Evolutionary conservation across 148 eudicot genomes (phyloP).

Genomic region (Vaccinium corymbosum): DNA sequence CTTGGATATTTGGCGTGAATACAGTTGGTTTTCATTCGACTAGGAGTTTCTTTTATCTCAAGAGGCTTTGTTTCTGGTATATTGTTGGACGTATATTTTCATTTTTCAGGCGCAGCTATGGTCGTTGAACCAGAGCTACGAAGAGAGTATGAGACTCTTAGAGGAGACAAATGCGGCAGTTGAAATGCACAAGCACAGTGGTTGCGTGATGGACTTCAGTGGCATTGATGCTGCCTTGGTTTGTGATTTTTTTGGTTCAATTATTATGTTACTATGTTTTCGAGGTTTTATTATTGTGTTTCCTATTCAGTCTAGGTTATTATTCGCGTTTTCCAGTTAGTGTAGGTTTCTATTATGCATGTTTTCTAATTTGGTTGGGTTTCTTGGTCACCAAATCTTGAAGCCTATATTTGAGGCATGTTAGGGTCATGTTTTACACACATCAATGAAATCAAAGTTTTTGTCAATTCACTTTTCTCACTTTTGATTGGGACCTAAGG

Average conservation of each 20-base stretch:
- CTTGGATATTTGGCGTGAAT: not conserved
- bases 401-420: too few relatives aligned
- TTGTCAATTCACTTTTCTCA: too few relatives aligned
- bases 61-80: not conserved
- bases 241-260: constrained; percentile 17
- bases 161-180: constrained; percentile 86
- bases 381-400: too few relatives aligned
- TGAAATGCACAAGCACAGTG: constrained; percentile 65
- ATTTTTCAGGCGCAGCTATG: constrained; percentile 58
- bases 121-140: constrained; percentile 60
- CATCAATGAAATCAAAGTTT: too few relatives aligned
- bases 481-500: too few relatives aligned
- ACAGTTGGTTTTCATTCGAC: constrained; percentile 8
- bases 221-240: constrained; percentile 59
- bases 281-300: too few relatives aligned
- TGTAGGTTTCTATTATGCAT: too few relatives aligned
- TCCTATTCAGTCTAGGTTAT: too few relatives aligned
- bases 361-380: too few relatives aligned
- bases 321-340: too few relatives aligned
- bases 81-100: constrained; percentile 6
- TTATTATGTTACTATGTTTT: too few relatives aligned
- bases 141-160: constrained; percentile 65
- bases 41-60: not conserved
- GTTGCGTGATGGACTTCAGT: constrained; percentile 55
- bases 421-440: too few relatives aligned